Conservation (phyloP, 2,329 filamentous ascomycete species). For the Exophiala phaeomuriformis region DNA sequence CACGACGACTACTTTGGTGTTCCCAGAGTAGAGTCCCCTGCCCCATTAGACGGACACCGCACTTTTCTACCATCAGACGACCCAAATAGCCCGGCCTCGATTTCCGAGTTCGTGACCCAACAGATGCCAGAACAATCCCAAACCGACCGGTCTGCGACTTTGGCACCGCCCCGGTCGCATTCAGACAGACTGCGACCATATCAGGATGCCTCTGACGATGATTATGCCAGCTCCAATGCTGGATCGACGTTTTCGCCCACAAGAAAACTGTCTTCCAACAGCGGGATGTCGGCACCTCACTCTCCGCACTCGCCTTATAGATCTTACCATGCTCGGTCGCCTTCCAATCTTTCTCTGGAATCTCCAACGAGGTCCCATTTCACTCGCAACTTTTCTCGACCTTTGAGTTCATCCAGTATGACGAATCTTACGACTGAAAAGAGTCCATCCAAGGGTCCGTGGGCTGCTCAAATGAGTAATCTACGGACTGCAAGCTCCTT, state of each 20-base stretch:
- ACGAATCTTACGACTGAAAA: conserved; percentile 15
- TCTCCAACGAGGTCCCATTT: conserved; percentile 39
- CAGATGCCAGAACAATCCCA: conserved; percentile 19
- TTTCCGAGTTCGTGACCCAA: conserved; percentile 2
- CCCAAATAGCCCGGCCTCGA: conserved; percentile 1
- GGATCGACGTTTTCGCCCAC: conserved; percentile 57
- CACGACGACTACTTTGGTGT: conserved; percentile 27
- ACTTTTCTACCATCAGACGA: conserved; percentile 1
- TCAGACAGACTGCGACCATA: conserved; percentile 36
- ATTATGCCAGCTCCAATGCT: conserved; percentile 53
- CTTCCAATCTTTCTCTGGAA: conserved; percentile 75
- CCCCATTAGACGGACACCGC: conserved; percentile 10
- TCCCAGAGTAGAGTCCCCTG: conserved; percentile 26
- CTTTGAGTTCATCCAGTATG: conserved; percentile 61
- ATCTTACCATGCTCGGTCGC: conserved; percentile 63
- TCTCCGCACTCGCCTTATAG: conserved; percentile 59
- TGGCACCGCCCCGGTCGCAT: conserved; percentile 20
- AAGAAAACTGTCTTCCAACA: conserved; percentile 73
- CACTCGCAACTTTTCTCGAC: conserved; percentile 79
- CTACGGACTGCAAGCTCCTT: conserved; percentile 21
- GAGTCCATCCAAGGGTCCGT: conserved; percentile 19
- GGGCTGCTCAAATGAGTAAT: conserved; percentile 14
- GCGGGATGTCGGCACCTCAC: conserved; percentile 51
- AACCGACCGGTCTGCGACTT: conserved; percentile 9
- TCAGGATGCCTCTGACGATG: conserved; percentile 62